Base-by-base conservation (phyloP, 768 basidiomycete genomes). In the Russula ochroleuca region DNA sequence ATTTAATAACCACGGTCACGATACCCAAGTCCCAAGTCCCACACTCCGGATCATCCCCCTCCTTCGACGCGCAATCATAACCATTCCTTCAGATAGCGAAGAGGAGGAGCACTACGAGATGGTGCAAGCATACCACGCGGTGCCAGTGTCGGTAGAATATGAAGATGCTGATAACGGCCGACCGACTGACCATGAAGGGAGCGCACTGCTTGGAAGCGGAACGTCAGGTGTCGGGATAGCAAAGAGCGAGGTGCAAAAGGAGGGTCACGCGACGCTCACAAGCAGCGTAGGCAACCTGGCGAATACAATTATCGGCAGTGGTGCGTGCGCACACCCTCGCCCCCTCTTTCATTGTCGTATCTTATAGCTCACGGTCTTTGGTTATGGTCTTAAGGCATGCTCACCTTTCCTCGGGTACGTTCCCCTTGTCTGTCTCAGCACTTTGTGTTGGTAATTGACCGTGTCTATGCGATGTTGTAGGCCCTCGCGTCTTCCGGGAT, bases 281-380 rank as follows among this genome's bases (percentile, higher is more conserved):
- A 89, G 88, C 67, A 85, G 84, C 55, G 79, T 91, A 57, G 86
- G 89, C 68, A 94, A 94, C 71, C 77, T 97, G 48, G 78, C 85
- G 28, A 97, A 97, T 69, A 97, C 94, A 0, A 93, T 95, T 69
- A 88, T 97, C 68, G 94, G 94, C 15, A 95, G 90, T 59, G 92
- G 92, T 85, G 73, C 70, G 82, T 64, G n/a, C n/a, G 21, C 49
- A 45, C 6, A 1, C 19, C 52, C 25, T 9, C 17, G 23, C 14
- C 21, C 23, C 41, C 37, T 28, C 5, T 55, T 23, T 28, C 35
- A 19, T 48, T n/a, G 10, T 38, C 33, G 14, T 21, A 2, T 40
- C 10, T 40, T 25, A 41, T n/a, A 7, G 14, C 50, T 45, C 15
- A 43, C 41, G 10, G 17, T 23, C 10, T 25, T 2, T 17, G 15